These are phyloP conservation scores for Clarireedia homoeocarpa DNA, from an alignment of 2,329 filamentous ascomycete genomes.

Conservation along the genomic window DNA sequence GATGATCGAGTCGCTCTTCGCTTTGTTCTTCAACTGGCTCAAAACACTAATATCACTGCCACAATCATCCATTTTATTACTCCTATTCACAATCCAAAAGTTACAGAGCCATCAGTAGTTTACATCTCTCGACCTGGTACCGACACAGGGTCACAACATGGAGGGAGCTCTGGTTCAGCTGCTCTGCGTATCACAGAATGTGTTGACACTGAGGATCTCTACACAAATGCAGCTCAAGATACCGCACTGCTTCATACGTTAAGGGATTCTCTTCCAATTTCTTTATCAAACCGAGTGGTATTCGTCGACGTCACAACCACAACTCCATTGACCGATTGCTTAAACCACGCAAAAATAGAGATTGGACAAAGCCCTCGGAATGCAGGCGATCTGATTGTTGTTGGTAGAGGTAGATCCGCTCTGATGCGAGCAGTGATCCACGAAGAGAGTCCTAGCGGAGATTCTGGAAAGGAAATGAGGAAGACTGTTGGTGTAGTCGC, in stretches of 20 bases:
- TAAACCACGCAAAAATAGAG: slow-evolving; percentile 49
- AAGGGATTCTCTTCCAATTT: slow-evolving; percentile 44
- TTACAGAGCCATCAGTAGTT: slow-evolving; percentile 11
- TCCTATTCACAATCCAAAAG: slow-evolving; percentile 18
- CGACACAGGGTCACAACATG: not conserved
- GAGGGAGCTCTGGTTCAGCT: slow-evolving; percentile 6
- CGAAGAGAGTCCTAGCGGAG: slow-evolving; percentile 17
- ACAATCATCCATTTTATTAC: slow-evolving; percentile 58
- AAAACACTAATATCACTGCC: slow-evolving; percentile 69
- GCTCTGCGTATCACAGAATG: slow-evolving; percentile 16
- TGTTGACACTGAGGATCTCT: slow-evolving; percentile 19
- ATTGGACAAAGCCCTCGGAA: slow-evolving; percentile 55
- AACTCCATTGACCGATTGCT: slow-evolving; percentile 30
- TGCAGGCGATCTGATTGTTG: slow-evolving; percentile 62
- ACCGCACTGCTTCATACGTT: slow-evolving; percentile 49
- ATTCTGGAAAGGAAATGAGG: slow-evolving; percentile 34
- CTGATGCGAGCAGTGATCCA: slow-evolving; percentile 12
- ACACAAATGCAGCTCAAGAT: slow-evolving; percentile 23
- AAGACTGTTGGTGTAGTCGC: slow-evolving; percentile 52
- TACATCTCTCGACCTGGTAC: slow-evolving; percentile 1
- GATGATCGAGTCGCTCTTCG: slow-evolving; percentile 77
- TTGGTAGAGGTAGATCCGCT: slow-evolving; percentile 41
- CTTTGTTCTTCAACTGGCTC: slow-evolving; percentile 76
- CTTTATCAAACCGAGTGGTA: slow-evolving; percentile 45
- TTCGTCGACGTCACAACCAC: slow-evolving; percentile 45